Evolutionary conservation across 2,329 filamentous ascomycete genomes (phyloP).

Genomic region (Fusarium euwallaceae): DNA sequence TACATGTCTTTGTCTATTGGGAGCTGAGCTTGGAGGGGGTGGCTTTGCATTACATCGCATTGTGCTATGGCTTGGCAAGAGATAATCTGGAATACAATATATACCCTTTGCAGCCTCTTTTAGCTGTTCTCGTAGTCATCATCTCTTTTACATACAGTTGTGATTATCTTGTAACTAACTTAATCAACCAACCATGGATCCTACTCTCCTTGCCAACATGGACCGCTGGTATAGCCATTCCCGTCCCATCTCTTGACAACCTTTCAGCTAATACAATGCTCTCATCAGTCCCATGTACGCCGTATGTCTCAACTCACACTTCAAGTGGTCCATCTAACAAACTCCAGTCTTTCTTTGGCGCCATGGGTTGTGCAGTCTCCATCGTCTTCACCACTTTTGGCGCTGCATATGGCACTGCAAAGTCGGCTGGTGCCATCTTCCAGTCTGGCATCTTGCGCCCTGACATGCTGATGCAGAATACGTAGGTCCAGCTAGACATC

Average conservation of each 20-base stretch:
- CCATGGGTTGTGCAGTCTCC: constrained; percentile 57
- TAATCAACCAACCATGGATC: constrained; percentile 45
- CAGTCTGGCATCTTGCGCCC: constrained; percentile 59
- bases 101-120: background rate
- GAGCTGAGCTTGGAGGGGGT: background rate
- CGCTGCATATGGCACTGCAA: constrained; percentile 60
- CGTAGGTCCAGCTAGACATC: constrained; percentile 35
- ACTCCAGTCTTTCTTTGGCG: constrained; percentile 57
- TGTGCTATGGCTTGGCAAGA: background rate
- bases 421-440: constrained; percentile 59
- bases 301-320: constrained; percentile 48
- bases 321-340: background rate
- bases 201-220: constrained; percentile 49
- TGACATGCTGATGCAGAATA: constrained; percentile 60
- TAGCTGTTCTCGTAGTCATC: background rate
- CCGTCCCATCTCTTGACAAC: background rate
- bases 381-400: constrained; percentile 67
- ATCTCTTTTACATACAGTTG: background rate
- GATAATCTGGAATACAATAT: background rate
- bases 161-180: background rate
- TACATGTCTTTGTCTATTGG: background rate
- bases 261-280: constrained; percentile 7
- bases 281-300: constrained; percentile 58
- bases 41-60: background rate
- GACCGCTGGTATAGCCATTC: constrained; percentile 52